Base-by-base conservation (phyloP, 176 grass and related monocot genomes). In the Metroxylon sagu region DNA sequence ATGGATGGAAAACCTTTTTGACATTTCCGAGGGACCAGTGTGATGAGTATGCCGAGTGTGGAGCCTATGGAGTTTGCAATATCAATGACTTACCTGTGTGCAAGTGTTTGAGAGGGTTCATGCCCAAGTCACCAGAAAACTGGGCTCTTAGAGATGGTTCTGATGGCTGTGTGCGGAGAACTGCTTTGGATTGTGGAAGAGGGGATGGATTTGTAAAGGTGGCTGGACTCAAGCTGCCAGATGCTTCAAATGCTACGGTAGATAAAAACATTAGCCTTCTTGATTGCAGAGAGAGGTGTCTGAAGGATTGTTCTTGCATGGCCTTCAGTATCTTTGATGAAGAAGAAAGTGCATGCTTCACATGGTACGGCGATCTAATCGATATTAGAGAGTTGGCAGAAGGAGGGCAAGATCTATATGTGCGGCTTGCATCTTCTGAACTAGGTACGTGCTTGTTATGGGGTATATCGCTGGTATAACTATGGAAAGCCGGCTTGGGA, bases 281-380 rank as follows among this genome's bases (percentile, higher is more conserved):
- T 10, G 74, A 84, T 74, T 95, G 90, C 54, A 55, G 65, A 65
- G 53, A 53, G 57, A 68, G 83, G 77, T 96, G 91, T 76, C 62
- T 77, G 61, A 74, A 56, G 29, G 80, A 85, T 69, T 96, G 91
- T 56, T 90, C 86, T 7, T 96, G 91, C 68, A 12, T 70, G 27
- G 91, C 77, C n/a, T 96, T 77, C 66, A 59, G 83, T 1, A 79
- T 74, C 1, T 82, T 80, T 14, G 63, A n/a, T 64, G 72, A 78
- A 6, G 77, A 80, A 16, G 80, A 63, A 8, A 87, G 70, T 55
- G 88, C 83, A 1, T 92, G 83, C 68, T 68, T 92, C 57, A 75
- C 84, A 19, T 92, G 88, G 88, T 59, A 16, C 19, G 75, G 76
- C 15, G 30, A 52, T 27, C 61, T 92, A 10, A 14, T 77, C 3